Evolutionary conservation across 352 stramenopile species (phyloP).

Genomic region (Pythium phragmiticola): DNA sequence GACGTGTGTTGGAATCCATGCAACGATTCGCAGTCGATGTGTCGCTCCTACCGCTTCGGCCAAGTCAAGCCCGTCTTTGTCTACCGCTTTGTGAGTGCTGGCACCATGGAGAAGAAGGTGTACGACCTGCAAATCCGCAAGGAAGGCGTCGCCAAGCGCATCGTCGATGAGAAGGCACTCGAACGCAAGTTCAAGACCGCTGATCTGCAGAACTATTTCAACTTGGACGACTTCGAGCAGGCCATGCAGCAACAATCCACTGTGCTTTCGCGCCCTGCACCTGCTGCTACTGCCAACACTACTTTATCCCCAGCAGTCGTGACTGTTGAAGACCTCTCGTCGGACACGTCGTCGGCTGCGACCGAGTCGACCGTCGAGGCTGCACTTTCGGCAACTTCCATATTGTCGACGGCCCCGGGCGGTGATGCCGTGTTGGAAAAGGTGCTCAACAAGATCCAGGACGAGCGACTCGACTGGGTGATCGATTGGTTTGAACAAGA

Average conservation of each 20-base stretch:
- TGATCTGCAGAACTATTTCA: slow-evolving; percentile 86
- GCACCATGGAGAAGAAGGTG: slow-evolving; percentile 94
- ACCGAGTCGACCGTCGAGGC: background rate
- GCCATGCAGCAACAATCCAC: slow-evolving; percentile 48
- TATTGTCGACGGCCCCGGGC: slow-evolving; percentile 25
- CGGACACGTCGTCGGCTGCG: background rate
- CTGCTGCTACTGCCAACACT: background rate
- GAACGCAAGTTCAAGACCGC: slow-evolving; percentile 81
- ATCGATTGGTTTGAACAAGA: slow-evolving; percentile 89
- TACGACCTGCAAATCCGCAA: slow-evolving; percentile 91
- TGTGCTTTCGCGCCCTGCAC: slow-evolving; percentile 6
- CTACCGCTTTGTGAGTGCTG: slow-evolving; percentile 90
- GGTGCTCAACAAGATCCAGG: slow-evolving; percentile 37
- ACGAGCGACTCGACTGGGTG: slow-evolving; percentile 42
- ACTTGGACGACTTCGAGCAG: slow-evolving; percentile 76
- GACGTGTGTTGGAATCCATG: slow-evolving; percentile 92
- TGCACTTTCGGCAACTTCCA: background rate
- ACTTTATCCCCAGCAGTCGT: background rate
- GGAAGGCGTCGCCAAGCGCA: slow-evolving; percentile 85
- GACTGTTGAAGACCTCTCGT: background rate
- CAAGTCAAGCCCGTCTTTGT: slow-evolving; percentile 92
- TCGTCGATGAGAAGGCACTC: slow-evolving; percentile 86
- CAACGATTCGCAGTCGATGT: slow-evolving; percentile 92
- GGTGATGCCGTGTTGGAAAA: slow-evolving; percentile 52
- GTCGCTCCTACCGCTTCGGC: slow-evolving; percentile 90